Conservation (phyloP, 257 asterid species). For the Catharanthus roseus region DNA sequence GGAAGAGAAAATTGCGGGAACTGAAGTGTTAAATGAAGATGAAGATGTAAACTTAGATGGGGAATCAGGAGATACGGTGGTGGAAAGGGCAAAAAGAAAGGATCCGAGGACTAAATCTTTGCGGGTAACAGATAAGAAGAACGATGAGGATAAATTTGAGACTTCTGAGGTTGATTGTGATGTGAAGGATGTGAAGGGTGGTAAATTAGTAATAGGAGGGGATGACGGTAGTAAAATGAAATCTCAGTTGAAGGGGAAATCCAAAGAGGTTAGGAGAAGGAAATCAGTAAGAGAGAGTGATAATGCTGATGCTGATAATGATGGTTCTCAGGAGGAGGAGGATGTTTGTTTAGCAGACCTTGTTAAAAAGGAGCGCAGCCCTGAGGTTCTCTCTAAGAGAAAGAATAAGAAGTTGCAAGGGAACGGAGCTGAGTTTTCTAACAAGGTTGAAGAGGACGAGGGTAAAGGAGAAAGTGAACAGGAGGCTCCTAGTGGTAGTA, state of each 20-base stretch:
- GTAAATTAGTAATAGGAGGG: not conserved
- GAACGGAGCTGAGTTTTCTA: conserved; percentile 2
- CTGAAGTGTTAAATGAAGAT: not conserved
- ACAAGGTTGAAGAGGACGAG: conserved; percentile 7
- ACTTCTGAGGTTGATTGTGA: conserved; percentile 11
- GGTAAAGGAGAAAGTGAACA: not conserved
- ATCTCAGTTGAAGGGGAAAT: conserved; percentile 9
- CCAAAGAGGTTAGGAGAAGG: conserved; percentile 7
- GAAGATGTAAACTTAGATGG: not conserved
- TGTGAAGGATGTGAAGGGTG: not conserved
- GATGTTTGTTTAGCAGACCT: conserved; percentile 3
- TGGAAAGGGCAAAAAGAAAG: conserved; percentile 10
- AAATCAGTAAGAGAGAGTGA: conserved; percentile 9
- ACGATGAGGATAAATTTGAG: not conserved
- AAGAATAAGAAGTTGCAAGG: conserved; percentile 11
- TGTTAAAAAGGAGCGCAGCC: not conserved
- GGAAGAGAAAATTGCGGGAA: not conserved
- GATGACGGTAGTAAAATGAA: conserved; percentile 4
- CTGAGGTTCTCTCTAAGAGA: conserved; percentile 2
- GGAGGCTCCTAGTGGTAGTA: conserved; percentile 10
- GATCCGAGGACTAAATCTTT: conserved; percentile 9
- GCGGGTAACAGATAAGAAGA: not conserved
- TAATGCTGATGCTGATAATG: conserved; percentile 8
- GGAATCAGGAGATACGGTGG: conserved; percentile 1
- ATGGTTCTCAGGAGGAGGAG: conserved; percentile 12